Percentiles rank a stretch among this genome's conserved stretches.
These are phyloP conservation scores for Cryptosporidium muris DNA, from an alignment of 169 alveolate species.

Conservation along the genomic window DNA sequence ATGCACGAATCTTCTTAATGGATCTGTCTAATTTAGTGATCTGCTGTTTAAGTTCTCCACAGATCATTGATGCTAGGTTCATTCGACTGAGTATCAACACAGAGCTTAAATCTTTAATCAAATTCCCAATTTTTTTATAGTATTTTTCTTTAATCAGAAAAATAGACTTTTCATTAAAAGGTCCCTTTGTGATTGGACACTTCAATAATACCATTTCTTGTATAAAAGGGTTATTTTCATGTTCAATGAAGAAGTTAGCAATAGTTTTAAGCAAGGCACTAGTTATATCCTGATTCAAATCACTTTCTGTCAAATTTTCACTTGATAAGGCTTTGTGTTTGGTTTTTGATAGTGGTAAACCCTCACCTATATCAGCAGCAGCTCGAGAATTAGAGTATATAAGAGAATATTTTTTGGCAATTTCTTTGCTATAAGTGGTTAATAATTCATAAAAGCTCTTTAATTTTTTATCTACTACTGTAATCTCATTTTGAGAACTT, in stretches of 20 bases:
- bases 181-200: constrained; percentile 45
- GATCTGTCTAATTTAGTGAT: neutral
- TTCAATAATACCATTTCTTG: neutral
- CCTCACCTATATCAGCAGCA: constrained; percentile 37
- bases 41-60: constrained; percentile 12
- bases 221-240: constrained; percentile 7
- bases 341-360: constrained; percentile 6
- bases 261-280: constrained; percentile 41
- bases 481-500: neutral
- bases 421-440: neutral
- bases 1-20: constrained; percentile 11
- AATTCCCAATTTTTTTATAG: constrained; percentile 18
- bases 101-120: constrained; percentile 20
- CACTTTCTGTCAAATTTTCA: constrained; percentile 41
- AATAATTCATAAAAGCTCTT: constrained; percentile 1
- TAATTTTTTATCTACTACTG: neutral
- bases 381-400: constrained; percentile 44
- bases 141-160: neutral
- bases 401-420: constrained; percentile 4
- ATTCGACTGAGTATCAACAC: constrained; percentile 34
- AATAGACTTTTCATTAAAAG: neutral
- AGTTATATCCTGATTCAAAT: constrained; percentile 46
- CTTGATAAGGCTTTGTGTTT: constrained; percentile 39
- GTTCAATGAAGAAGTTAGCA: constrained; percentile 21
- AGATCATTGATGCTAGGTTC: constrained; percentile 46